Evolutionary conservation across 768 basidiomycete genomes (phyloP).

Genomic region (Phylloporus rhodoxanthus): DNA sequence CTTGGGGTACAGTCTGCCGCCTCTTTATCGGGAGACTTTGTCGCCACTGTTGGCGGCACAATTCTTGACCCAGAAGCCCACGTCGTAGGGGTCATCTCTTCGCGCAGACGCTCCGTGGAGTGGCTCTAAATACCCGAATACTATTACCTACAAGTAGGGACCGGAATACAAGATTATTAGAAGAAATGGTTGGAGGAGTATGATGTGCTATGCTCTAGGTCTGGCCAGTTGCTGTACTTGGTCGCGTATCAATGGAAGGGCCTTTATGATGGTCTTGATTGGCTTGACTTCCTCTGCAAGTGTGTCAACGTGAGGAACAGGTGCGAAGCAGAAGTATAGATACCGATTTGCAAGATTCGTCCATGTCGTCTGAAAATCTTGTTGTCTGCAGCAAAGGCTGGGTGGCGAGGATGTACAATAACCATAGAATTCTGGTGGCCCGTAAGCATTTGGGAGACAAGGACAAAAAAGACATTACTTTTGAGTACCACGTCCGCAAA

Average conservation of each 20-base stretch:
- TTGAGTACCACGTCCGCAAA: slow-evolving; percentile 66
- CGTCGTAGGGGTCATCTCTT: slow-evolving; percentile 51
- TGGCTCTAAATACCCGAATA: slow-evolving; percentile 31
- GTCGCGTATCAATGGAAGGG: slow-evolving; percentile 56
- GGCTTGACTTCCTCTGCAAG: slow-evolving; percentile 60
- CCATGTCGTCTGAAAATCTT: slow-evolving; percentile 57
- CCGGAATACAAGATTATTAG: slow-evolving; percentile 3
- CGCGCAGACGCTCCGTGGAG: slow-evolving; percentile 44
- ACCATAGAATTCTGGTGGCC: slow-evolving; percentile 63
- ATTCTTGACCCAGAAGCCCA: slow-evolving; percentile 41
- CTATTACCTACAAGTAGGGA: slow-evolving; percentile 1
- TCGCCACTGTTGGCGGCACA: slow-evolving; percentile 52
- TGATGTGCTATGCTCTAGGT: slow-evolving; percentile 7
- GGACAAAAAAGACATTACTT: slow-evolving; percentile 37
- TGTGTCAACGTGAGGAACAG: not conserved
- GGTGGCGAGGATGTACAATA: slow-evolving; percentile 61
- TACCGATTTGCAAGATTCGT: slow-evolving; percentile 57
- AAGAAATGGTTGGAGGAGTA: not conserved
- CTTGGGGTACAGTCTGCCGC: slow-evolving; percentile 18
- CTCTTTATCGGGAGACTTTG: slow-evolving; percentile 42
- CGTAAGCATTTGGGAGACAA: slow-evolving; percentile 3
- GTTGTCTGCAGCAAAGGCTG: slow-evolving; percentile 36
- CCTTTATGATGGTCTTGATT: slow-evolving; percentile 66
- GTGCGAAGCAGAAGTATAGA: slow-evolving; percentile 10
- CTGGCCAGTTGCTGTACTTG: slow-evolving; percentile 40